Evolutionary conservation across 257 asterid species (phyloP).

Genomic region (Agastache rugosa): DNA sequence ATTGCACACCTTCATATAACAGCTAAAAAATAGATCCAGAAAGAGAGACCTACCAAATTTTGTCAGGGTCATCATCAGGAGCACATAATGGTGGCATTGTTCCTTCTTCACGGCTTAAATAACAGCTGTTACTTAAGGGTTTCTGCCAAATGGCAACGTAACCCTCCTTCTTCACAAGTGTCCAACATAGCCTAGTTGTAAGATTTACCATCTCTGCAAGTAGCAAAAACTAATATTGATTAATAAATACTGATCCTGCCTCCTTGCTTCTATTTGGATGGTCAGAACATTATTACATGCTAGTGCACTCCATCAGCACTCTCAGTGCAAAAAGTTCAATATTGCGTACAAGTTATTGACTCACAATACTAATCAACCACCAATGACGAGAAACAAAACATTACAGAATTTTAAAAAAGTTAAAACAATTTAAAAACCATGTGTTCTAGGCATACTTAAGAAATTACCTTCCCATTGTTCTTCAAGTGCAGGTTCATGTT

Average conservation of each 20-base stretch:
- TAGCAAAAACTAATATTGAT: conserved; percentile 20
- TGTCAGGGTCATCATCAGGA: conserved; percentile 82
- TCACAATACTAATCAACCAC: background rate
- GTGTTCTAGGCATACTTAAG: conserved; percentile 19
- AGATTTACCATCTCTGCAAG: conserved; percentile 85
- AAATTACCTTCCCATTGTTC: conserved; percentile 88
- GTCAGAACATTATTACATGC: background rate
- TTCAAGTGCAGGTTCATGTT: conserved; percentile 83
- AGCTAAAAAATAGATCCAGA: conserved; percentile 6
- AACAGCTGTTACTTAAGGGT: conserved; percentile 85
- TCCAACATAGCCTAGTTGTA: conserved; percentile 88
- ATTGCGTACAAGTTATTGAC: conserved; percentile 12
- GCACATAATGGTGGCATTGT: conserved; percentile 79
- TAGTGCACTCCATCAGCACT: conserved; percentile 25
- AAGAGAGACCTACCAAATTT: conserved; percentile 63
- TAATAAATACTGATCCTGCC: conserved; percentile 11
- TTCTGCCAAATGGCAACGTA: conserved; percentile 96
- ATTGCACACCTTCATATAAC: conserved; percentile 4
- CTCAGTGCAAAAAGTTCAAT: conserved; percentile 11
- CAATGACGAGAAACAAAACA: conserved; percentile 24
- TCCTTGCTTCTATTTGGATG: conserved; percentile 20
- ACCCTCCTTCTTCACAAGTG: conserved; percentile 90
- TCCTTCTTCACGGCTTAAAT: conserved; percentile 79
- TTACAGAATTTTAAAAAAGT: conserved; percentile 8
- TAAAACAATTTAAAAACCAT: background rate